Evolutionary conservation across 2,329 filamentous ascomycete species (phyloP).

Genomic region (Penicillium sp.): DNA sequence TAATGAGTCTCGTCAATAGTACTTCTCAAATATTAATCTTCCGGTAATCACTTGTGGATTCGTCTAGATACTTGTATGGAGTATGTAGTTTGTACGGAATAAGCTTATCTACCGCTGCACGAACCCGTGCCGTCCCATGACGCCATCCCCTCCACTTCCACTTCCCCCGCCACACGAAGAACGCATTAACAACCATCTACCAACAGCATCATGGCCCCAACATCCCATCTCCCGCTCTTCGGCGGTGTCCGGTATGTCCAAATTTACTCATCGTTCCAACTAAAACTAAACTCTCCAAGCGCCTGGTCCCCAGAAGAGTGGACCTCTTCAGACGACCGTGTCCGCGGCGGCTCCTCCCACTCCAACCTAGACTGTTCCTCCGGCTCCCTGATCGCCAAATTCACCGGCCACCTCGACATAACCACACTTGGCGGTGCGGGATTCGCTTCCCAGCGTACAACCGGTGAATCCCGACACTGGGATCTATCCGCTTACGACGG

Average conservation of each 20-base stretch:
- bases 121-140: not conserved
- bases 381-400: conserved; percentile 43
- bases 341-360: conserved; percentile 65
- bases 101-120: too few relatives aligned
- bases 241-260: conserved; percentile 11
- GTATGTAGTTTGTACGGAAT: too few relatives aligned
- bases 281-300: not conserved
- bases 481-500: conserved; percentile 61
- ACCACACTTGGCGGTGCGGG: conserved; percentile 70
- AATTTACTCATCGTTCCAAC: not conserved
- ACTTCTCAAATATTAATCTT: too few relatives aligned
- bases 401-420: conserved; percentile 67
- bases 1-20: too few relatives aligned
- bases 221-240: conserved; percentile 16
- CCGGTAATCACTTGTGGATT: too few relatives aligned
- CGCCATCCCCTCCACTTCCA: not conserved
- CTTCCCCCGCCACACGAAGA: not conserved
- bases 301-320: conserved; percentile 45
- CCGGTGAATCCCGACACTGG: conserved; percentile 52
- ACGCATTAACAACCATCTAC: conserved; percentile 1
- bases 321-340: conserved; percentile 66
- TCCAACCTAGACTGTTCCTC: conserved; percentile 44
- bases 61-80: too few relatives aligned
- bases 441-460: conserved; percentile 72
- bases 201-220: conserved; percentile 9